Percentiles rank a stretch among this genome's conserved stretches.
Evolutionary conservation across 371 early-diverging fungal species (phyloP).

Genomic region (Lichtheimia hyalospora): DNA sequence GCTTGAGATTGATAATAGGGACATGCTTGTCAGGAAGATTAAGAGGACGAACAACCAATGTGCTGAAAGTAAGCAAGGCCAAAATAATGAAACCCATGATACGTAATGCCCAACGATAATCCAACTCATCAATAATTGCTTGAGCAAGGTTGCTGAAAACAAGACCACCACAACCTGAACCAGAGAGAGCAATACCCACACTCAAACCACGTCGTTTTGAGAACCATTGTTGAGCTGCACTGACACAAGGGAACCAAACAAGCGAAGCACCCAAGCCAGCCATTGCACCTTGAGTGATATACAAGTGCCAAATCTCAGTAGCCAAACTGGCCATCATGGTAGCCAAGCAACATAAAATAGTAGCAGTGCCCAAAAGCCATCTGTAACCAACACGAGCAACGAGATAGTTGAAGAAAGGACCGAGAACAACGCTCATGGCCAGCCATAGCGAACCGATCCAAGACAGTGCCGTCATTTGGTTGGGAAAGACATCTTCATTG

Average conservation of each 20-base stretch:
- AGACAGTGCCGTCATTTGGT: conserved; percentile 37
- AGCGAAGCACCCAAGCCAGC: conserved; percentile 65
- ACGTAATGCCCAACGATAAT: conserved; percentile 64
- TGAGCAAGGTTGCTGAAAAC: conserved; percentile 49
- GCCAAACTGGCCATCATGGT: conserved; percentile 65
- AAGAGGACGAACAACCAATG: conserved; percentile 50
- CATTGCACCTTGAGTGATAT: conserved; percentile 22
- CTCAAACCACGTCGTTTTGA: conserved; percentile 61
- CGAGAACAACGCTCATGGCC: conserved; percentile 33
- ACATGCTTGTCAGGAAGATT: conserved; percentile 21
- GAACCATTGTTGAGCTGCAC: conserved; percentile 72
- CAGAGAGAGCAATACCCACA: conserved; percentile 59
- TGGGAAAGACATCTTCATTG: conserved; percentile 27
- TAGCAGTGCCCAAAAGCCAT: conserved; percentile 47
- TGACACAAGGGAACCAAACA: conserved; percentile 65
- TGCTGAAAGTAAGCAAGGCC: conserved; percentile 42
- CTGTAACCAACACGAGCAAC: conserved; percentile 55
- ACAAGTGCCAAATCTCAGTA: conserved; percentile 34
- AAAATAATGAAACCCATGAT: conserved; percentile 57
- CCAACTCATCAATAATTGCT: conserved; percentile 41
- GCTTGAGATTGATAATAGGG: conserved; percentile 20
- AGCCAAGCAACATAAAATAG: conserved; percentile 47
- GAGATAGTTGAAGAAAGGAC: conserved; percentile 43
- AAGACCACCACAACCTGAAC: conserved; percentile 58
- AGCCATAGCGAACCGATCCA: conserved; percentile 46